Evolutionary conservation across 2,329 filamentous ascomycete genomes (phyloP).

Genomic region (Neocucurbitaria cava): DNA sequence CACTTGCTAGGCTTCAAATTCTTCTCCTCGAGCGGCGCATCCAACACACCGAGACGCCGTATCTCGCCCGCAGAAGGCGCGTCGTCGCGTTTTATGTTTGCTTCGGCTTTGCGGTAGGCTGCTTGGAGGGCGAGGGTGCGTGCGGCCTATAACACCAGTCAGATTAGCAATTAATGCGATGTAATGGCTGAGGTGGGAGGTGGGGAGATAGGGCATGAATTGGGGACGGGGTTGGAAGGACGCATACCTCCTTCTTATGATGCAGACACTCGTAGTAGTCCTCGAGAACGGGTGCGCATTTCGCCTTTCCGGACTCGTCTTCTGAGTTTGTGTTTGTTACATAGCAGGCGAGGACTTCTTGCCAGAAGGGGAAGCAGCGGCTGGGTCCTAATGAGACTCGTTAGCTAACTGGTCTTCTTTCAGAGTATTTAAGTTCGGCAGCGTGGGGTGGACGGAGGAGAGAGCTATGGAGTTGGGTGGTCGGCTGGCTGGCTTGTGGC

Average conservation of each 20-base stretch:
- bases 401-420: background rate
- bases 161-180: too few species aligned
- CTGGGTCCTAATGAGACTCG: constrained; percentile 61
- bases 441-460: background rate
- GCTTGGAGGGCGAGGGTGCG: constrained; percentile 80
- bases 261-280: constrained; percentile 99
- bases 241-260: constrained; percentile 94
- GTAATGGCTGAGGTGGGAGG: too few species aligned
- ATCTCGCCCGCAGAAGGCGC: constrained; percentile 85
- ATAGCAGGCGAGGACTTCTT: constrained; percentile 98
- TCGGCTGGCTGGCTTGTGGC: background rate
- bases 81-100: constrained; percentile 77
- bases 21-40: constrained; percentile 77
- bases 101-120: constrained; percentile 80
- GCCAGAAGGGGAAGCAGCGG: constrained; percentile 99
- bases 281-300: constrained; percentile 84
- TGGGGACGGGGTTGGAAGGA: too few species aligned
- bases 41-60: constrained; percentile 81
- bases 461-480: background rate
- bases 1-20: constrained; percentile 54
- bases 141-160: too few species aligned
- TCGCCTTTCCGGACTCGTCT: constrained; percentile 81
- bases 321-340: constrained; percentile 88
- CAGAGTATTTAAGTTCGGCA: background rate
- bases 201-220: too few species aligned